Conservation (phyloP, 208 protist genomes). For the Angomonas ambiguus region DNA sequence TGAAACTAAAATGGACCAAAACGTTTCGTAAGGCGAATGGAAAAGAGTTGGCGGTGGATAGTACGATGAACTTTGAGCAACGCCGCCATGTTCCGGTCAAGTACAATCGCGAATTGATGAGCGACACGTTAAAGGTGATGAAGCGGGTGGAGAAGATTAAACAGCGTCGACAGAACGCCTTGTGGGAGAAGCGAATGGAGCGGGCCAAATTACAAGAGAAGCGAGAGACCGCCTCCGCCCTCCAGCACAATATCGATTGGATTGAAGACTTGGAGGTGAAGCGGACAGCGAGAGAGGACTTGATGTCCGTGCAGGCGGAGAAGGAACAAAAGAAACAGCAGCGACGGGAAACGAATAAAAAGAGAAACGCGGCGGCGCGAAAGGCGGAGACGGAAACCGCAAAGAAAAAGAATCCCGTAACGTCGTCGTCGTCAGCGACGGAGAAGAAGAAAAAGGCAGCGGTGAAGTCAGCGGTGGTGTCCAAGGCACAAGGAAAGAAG, state of each 20-base stretch:
- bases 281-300: slow-evolving; percentile 73
- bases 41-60: slow-evolving; percentile 98
- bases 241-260: slow-evolving; percentile 94
- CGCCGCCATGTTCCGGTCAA: slow-evolving; percentile 96
- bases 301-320: slow-evolving; percentile 71
- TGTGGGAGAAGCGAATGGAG: slow-evolving; percentile 92
- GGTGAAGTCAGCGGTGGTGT: not conserved
- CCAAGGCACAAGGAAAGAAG: too few species aligned
- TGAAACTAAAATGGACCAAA: slow-evolving; percentile 99
- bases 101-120: slow-evolving; percentile 98
- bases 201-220: slow-evolving; percentile 64
- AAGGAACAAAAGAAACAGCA: slow-evolving; percentile 67
- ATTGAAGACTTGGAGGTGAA: slow-evolving; percentile 85
- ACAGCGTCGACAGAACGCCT: slow-evolving; percentile 86
- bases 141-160: slow-evolving; percentile 97
- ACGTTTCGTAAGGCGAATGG: slow-evolving; percentile 96
- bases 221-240: slow-evolving; percentile 73
- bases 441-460: not conserved
- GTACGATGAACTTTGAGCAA: slow-evolving; percentile 99
- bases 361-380: slow-evolving; percentile 57
- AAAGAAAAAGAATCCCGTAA: too few species aligned
- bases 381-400: slow-evolving; percentile 60
- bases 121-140: slow-evolving; percentile 95
- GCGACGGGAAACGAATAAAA: slow-evolving; percentile 69
- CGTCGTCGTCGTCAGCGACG: slow-evolving; percentile 47